Evolutionary conservation across 495 filamentous ascomycete genomes (phyloP).

Genomic region (Penicillium nucicola): DNA sequence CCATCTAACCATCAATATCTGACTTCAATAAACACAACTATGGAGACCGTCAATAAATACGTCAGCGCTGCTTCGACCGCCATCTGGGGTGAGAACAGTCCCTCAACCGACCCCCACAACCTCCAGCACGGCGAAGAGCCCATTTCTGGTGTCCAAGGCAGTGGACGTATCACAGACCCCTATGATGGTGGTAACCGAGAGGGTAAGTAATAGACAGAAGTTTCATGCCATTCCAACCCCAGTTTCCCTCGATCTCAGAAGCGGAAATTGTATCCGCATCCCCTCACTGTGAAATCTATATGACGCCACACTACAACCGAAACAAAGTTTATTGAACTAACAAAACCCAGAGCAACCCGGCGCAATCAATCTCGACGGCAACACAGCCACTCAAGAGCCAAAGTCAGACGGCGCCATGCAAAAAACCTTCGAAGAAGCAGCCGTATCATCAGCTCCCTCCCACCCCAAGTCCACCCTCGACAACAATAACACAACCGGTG

Average conservation of each 20-base stretch:
- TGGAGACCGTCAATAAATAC: constrained; percentile 39
- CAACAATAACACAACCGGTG: too few species aligned
- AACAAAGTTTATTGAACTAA: too few species aligned
- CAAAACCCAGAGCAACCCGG: constrained; percentile 31
- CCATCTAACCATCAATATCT: neutral
- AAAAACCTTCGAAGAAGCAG: neutral
- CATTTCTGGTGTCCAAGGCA: constrained; percentile 39
- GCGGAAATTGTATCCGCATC: too few species aligned
- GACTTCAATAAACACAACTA: constrained; percentile 3
- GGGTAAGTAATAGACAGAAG: constrained; percentile 22
- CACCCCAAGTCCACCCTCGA: neutral
- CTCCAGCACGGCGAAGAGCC: constrained; percentile 36
- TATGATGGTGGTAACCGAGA: constrained; percentile 45
- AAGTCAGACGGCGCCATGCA: constrained; percentile 6
- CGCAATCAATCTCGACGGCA: constrained; percentile 18
- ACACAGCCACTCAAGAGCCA: constrained; percentile 22
- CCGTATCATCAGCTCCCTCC: neutral
- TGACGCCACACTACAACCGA: neutral
- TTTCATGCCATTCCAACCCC: neutral
- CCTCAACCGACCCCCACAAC: constrained; percentile 4
- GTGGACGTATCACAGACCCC: constrained; percentile 34
- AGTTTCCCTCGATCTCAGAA: too few species aligned
- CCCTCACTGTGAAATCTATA: neutral
- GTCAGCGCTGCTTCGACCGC: constrained; percentile 33
- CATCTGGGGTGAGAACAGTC: constrained; percentile 30